Percentiles rank a stretch among this genome's conserved stretches.
phyloP scores from a whole-genome alignment of 1,284 basidiomycete species.

The Phellinidium pouzarii region DNA sequence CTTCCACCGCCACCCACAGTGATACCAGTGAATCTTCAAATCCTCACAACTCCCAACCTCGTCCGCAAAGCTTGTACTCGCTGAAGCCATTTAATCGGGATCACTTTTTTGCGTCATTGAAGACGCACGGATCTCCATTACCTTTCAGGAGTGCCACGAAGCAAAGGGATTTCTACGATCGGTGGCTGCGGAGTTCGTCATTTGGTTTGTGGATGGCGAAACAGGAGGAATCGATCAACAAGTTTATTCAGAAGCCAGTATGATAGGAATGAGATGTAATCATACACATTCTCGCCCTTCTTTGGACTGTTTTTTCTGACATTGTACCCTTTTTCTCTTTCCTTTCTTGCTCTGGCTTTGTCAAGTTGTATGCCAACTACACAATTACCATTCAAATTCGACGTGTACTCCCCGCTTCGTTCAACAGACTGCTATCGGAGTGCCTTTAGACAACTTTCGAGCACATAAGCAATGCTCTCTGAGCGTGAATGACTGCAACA shows the following conservation, averaged over 20 bases:
- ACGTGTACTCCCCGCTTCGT: too few species aligned
- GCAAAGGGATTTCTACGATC: slow-evolving; percentile 65
- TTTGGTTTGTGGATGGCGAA: slow-evolving; percentile 72
- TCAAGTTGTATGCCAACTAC: too few species aligned
- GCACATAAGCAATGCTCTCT: too few species aligned
- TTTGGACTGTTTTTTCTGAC: too few species aligned
- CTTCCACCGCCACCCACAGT: slow-evolving; percentile 19
- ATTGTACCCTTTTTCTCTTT: too few species aligned
- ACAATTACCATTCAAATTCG: too few species aligned
- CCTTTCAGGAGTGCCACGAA: slow-evolving; percentile 65
- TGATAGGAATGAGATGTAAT: too few species aligned
- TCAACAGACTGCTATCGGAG: too few species aligned
- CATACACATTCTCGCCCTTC: too few species aligned
- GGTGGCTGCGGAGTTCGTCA: slow-evolving; percentile 63
- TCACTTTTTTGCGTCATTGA: slow-evolving; percentile 79
- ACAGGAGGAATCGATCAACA: slow-evolving; percentile 46
- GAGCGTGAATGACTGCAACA: too few species aligned
- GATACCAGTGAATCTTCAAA: slow-evolving; percentile 9
- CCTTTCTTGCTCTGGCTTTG: too few species aligned
- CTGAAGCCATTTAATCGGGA: slow-evolving; percentile 76
- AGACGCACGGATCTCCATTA: slow-evolving; percentile 69
- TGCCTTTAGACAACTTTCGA: too few species aligned
- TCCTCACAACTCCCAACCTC: background rate
- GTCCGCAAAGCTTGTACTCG: slow-evolving; percentile 23
- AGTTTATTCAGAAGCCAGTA: slow-evolving; percentile 11